A percentile compares a stretch with the other conserved stretches of the same genome.
These are phyloP conservation scores for Choanephora cucurbitarum DNA, from an alignment of 371 early-diverging fungal genomes.

Conservation along the genomic window DNA sequence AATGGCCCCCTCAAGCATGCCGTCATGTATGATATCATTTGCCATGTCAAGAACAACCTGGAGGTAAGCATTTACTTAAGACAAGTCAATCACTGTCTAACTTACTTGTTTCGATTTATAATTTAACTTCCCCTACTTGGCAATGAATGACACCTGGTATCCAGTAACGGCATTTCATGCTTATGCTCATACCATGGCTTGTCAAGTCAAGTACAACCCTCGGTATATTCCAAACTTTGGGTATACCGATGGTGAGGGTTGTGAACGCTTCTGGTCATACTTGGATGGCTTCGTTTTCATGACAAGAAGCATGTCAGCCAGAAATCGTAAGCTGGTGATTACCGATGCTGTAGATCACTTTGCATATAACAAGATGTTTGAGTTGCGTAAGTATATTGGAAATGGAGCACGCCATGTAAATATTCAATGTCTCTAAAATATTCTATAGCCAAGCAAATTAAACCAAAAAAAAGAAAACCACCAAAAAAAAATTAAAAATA, in stretches of 20 bases:
- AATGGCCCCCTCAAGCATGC: too few relatives aligned
- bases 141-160: not conserved
- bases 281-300: not conserved
- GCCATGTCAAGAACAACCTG: too few relatives aligned
- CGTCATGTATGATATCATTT: too few relatives aligned
- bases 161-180: constrained; percentile 9
- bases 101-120: not conserved
- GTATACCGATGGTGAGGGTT: constrained; percentile 10
- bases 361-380: not conserved
- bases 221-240: constrained; percentile 7
- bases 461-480: too few relatives aligned
- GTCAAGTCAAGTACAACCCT: constrained; percentile 14
- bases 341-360: not conserved
- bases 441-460: too few relatives aligned
- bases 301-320: constrained; percentile 1
- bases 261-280: constrained; percentile 9
- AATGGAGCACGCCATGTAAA: too few relatives aligned
- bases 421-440: too few relatives aligned
- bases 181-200: constrained; percentile 9
- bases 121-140: not conserved
- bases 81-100: too few relatives aligned
- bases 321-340: not conserved
- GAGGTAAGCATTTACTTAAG: too few relatives aligned
- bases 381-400: too few relatives aligned
- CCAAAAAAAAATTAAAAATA: too few relatives aligned